Conservation (phyloP, 176 grass and related monocot genomes). For the Oryza meridionalis region DNA sequence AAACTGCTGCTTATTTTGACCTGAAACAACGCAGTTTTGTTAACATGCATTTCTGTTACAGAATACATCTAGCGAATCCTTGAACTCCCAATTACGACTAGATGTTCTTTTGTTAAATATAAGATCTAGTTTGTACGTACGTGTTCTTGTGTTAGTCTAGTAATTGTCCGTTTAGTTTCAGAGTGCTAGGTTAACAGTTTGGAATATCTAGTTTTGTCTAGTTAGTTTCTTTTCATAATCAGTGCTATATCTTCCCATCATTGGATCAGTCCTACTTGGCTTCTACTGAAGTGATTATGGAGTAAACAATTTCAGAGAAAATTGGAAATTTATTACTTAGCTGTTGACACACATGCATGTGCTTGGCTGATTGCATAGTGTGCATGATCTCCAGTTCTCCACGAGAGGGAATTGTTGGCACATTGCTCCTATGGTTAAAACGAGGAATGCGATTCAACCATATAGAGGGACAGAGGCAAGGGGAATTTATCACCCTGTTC, state of each 20-base stretch:
- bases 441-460: not conserved
- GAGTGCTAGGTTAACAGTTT: not conserved
- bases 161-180: not conserved
- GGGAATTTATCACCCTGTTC: not conserved
- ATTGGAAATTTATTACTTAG: not conserved
- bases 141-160: not conserved
- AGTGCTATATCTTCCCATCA: constrained; percentile 7
- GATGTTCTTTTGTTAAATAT: not conserved
- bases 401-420: not conserved
- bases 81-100: not conserved
- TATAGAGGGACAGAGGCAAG: not conserved
- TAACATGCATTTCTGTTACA: constrained; percentile 3
- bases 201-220: not conserved
- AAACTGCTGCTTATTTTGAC: not conserved
- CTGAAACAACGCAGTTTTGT: not conserved
- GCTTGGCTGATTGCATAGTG: not conserved
- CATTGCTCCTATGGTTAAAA: not conserved
- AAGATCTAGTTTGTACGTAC: not conserved
- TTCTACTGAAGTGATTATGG: constrained; percentile 1
- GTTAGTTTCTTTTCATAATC: not conserved
- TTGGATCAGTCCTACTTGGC: not conserved
- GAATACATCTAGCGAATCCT: not conserved
- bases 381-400: not conserved
- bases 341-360: not conserved
- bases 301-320: not conserved